These are phyloP conservation scores for Amanita jacksonii DNA, from an alignment of 768 basidiomycete species.

Conservation along the genomic window DNA sequence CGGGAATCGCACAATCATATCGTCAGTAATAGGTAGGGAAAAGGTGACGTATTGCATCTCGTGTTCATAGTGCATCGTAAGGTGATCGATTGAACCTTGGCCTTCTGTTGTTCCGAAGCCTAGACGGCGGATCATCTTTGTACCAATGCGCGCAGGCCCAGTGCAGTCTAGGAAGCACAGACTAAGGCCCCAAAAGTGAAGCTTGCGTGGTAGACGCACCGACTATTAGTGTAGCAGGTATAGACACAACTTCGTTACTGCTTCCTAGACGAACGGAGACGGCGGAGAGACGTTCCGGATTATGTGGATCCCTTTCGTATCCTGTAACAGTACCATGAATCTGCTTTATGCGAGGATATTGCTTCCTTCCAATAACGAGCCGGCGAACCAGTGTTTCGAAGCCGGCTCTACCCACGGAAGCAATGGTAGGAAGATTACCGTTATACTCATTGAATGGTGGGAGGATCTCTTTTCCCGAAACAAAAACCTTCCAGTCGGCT, in stretches of 20 bases:
- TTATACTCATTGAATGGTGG: slow-evolving; percentile 11
- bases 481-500: slow-evolving; percentile 11
- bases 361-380: slow-evolving; percentile 14
- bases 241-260: too few relatives aligned
- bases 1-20: background rate
- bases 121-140: slow-evolving; percentile 17
- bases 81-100: too few relatives aligned
- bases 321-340: slow-evolving; percentile 21
- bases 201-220: too few relatives aligned
- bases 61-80: background rate
- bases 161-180: slow-evolving; percentile 21
- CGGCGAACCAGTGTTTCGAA: slow-evolving; percentile 22
- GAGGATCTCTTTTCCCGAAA: slow-evolving; percentile 9
- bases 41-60: background rate
- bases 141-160: slow-evolving; percentile 18
- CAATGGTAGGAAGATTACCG: slow-evolving; percentile 11
- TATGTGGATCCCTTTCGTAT: slow-evolving; percentile 10
- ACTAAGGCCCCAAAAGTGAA: too few relatives aligned
- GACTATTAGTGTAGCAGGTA: too few relatives aligned
- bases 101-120: slow-evolving; percentile 12
- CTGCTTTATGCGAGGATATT: slow-evolving; percentile 16
- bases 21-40: background rate
- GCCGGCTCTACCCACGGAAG: slow-evolving; percentile 15
- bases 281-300: slow-evolving; percentile 9
- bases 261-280: slow-evolving; percentile 5